Base-by-base conservation (phyloP, 2,329 filamentous ascomycete genomes). In the Fusarium setosum region DNA sequence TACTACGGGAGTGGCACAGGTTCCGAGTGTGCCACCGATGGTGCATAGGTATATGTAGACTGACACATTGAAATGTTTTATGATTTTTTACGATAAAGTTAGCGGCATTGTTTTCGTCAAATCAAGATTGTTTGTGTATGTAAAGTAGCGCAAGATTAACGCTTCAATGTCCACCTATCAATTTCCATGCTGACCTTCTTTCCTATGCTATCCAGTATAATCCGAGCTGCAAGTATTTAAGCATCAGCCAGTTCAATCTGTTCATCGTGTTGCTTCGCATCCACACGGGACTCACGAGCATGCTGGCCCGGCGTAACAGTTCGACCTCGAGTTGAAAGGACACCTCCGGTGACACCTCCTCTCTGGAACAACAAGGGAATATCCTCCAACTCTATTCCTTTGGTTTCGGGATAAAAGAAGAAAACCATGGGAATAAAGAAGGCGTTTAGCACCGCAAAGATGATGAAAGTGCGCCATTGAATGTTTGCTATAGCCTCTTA, bases 331-430 rank as follows among this genome's bases (percentile, higher is more conserved):
- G 35, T 38, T 5, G 18, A 38, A 8, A 38, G n/a, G 35, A 38
- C 35, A 13, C 35, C 35, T 18, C 35, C 35, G 6, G 35, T 37
- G 17, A 37, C 35, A 5, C 35, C 35, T 6, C 35, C 35, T 17
- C 29, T 31, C 17, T 48, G 29, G 17, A 31, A 20, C 29, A 48
- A 21, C 21, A 44, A 26, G 7, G 6, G 35, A 38, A 38, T 38
- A 63, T 84, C 81, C 67, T 85, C 84, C 3, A 86, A 75, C 45
- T 79, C 78, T 9, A 83, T 72, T 0, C 79, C 77, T 45, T 80
- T 81, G 1, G 82, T 84, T 61, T 84, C 82, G 0, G 81, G 81
- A 65, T 81, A 84, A 71, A 83, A 82, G 56, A 81, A 75, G 62
- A 77, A 84, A 4, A 84, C 61, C 3, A 69, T 18, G 4, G 67